Conservation (phyloP, 768 basidiomycete species). For the Cyathus striatus region DNA sequence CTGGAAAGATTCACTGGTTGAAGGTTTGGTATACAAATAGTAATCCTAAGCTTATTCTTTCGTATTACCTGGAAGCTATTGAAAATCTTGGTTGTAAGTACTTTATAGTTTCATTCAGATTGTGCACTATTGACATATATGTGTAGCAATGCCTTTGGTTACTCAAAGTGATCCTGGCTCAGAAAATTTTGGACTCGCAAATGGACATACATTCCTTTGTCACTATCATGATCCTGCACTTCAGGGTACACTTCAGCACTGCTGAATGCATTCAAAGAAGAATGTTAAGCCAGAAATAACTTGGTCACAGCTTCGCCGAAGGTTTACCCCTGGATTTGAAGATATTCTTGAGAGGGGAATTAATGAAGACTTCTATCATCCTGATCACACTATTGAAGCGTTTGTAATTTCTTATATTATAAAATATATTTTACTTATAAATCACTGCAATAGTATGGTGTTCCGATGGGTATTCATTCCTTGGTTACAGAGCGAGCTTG, state of each 20-base stretch:
- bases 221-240: conserved; percentile 32
- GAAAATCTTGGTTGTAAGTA: conserved; percentile 6
- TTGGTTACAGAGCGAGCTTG: too few species aligned
- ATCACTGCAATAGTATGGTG: too few species aligned
- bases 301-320: conserved; percentile 27
- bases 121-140: conserved; percentile 2
- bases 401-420: too few species aligned
- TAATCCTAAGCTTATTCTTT: conserved; percentile 20
- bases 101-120: conserved; percentile 1
- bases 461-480: too few species aligned
- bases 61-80: conserved; percentile 23
- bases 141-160: conserved; percentile 25
- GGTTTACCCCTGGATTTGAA: conserved; percentile 33
- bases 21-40: conserved; percentile 30
- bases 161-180: conserved; percentile 39
- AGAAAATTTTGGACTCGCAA: conserved; percentile 40
- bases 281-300: conserved; percentile 34
- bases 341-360: conserved; percentile 24
- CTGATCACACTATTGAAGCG: not conserved
- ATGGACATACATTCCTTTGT: conserved; percentile 30
- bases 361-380: not conserved
- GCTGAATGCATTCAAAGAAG: conserved; percentile 22
- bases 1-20: conserved; percentile 22
- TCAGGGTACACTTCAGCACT: conserved; percentile 26
- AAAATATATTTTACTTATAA: too few species aligned